Base-by-base conservation (phyloP, 495 filamentous ascomycete species). In the Bacidia rubella region DNA sequence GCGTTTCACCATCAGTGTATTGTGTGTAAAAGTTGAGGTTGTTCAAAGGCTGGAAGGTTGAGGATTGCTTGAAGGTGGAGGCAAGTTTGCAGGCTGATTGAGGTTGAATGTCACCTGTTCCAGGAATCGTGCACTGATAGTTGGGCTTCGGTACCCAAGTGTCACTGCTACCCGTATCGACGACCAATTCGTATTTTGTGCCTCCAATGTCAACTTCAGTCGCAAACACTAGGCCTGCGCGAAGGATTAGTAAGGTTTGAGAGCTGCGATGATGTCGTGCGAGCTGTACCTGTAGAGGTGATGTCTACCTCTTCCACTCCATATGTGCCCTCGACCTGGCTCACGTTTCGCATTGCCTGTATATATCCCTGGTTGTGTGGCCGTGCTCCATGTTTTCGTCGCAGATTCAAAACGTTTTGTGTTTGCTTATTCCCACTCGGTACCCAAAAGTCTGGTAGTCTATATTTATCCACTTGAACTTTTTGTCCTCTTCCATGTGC, bases 131-230 rank as follows among this genome's bases (percentile, higher is more conserved):
- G 56, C 80, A 85, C 11, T 57, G 47, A 49, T 73, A 82, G 12
- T 66, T 63, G 4, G 61, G 54, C 29, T 68, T 57, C 17, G 73
- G 67, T 11, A 83, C 59, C 71, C 78, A 83, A 7, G 77, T 80
- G 56, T 85, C 81, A 55, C 68, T 73, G 54, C 73, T 78, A 3
- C 81, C 80, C 15, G 78, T 83, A 59, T 83, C 81, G 45, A 85
- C 65, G 23, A 76, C 70, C 12, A 76, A 60, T 4, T 68, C 54
- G 55, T 80, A 76, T 1, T 61, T 70, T 53, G 72, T 54, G 39
- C 55, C 61, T 2, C 69, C 73, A 20, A 79, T 60, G 1, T 51
- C 32, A 15, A 74, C 58, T 17, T 66, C 65, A 17, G 60, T 57
- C 12, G 51, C 47, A 19, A 54, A 58, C 26, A 51, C 52, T 11